These are phyloP conservation scores for Talaromyces thailandensis DNA, from an alignment of 495 filamentous ascomycete species.

Conservation along the genomic window DNA sequence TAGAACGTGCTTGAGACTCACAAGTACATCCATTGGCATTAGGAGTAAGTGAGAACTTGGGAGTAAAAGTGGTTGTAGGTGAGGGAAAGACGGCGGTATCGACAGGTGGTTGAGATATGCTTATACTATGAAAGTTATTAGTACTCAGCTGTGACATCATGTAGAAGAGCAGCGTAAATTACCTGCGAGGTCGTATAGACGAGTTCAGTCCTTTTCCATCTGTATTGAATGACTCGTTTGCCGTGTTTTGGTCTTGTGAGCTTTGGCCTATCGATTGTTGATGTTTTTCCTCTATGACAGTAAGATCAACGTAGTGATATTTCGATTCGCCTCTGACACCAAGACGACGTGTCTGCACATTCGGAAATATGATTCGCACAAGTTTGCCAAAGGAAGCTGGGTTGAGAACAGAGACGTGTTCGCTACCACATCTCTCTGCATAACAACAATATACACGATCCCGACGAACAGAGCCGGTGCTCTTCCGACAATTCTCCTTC, in stretches of 20 bases:
- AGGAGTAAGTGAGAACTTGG: conserved; percentile 18
- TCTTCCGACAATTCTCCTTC: conserved; percentile 68
- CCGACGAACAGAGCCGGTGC: conserved; percentile 76
- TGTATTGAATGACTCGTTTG: conserved; percentile 8
- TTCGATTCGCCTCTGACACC: conserved; percentile 96
- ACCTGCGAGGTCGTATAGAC: conserved; percentile 7
- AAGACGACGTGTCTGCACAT: conserved; percentile 81
- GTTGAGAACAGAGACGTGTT: conserved; percentile 87
- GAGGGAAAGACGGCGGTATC: conserved; percentile 65
- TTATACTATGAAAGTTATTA: conserved; percentile 20
- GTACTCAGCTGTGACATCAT: not conserved
- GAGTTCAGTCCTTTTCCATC: not conserved
- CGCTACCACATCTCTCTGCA: conserved; percentile 78
- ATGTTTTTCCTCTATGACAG: conserved; percentile 48
- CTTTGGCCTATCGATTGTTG: conserved; percentile 20
- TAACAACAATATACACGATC: conserved; percentile 92
- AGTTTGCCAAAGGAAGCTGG: conserved; percentile 97
- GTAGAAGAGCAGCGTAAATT: not conserved
- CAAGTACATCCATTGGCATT: conserved; percentile 22
- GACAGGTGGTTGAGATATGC: conserved; percentile 42
- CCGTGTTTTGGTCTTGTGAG: conserved; percentile 16
- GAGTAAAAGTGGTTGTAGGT: conserved; percentile 36
- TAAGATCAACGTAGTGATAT: conserved; percentile 93
- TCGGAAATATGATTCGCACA: conserved; percentile 90
- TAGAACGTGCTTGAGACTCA: conserved; percentile 13